Percentiles rank a stretch among this genome's conserved stretches.
Conservation (phyloP, 2,329 filamentous ascomycete species). For the Lecanicillium sp. region DNA sequence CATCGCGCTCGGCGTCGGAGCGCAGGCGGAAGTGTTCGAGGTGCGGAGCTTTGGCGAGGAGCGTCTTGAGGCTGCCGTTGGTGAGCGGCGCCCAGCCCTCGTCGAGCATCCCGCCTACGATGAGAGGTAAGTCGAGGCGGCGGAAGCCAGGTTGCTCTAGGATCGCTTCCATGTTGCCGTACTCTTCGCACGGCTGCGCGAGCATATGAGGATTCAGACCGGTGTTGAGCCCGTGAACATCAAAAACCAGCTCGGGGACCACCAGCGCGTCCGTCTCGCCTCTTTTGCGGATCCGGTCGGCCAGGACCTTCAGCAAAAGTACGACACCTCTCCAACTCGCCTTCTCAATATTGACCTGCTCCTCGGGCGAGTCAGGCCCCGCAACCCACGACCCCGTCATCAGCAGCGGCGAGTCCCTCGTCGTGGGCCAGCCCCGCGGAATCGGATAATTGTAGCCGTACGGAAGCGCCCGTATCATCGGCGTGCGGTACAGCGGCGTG, state of each 20-base stretch:
- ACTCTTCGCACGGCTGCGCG: slow-evolving; percentile 21
- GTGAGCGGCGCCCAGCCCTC: neutral
- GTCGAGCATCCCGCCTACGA: neutral
- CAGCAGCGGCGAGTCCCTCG: neutral
- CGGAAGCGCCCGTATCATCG: slow-evolving; percentile 1
- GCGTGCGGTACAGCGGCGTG: slow-evolving; percentile 28
- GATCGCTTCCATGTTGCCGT: slow-evolving; percentile 19
- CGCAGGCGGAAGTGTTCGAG: slow-evolving; percentile 21
- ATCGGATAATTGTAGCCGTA: slow-evolving; percentile 3
- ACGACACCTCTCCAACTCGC: slow-evolving; percentile 28
- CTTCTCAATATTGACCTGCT: neutral
- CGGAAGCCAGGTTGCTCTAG: neutral
- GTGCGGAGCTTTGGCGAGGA: slow-evolving; percentile 14
- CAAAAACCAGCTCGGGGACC: slow-evolving; percentile 31
- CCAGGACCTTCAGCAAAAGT: slow-evolving; percentile 22
- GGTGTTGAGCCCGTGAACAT: slow-evolving; percentile 23
- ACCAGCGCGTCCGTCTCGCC: too few species aligned
- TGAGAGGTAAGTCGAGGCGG: neutral
- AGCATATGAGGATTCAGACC: slow-evolving; percentile 29
- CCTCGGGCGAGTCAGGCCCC: neutral
- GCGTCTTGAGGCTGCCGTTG: slow-evolving; percentile 13
- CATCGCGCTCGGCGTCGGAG: slow-evolving; percentile 11
- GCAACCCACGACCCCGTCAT: neutral
- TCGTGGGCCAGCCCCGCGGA: slow-evolving; percentile 5
- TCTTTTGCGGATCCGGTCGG: slow-evolving; percentile 17